A percentile compares a stretch with the other conserved stretches of the same genome.
These are phyloP conservation scores for Zancudomyces culisetae DNA, from an alignment of 371 early-diverging fungal genomes.

Conservation along the genomic window DNA sequence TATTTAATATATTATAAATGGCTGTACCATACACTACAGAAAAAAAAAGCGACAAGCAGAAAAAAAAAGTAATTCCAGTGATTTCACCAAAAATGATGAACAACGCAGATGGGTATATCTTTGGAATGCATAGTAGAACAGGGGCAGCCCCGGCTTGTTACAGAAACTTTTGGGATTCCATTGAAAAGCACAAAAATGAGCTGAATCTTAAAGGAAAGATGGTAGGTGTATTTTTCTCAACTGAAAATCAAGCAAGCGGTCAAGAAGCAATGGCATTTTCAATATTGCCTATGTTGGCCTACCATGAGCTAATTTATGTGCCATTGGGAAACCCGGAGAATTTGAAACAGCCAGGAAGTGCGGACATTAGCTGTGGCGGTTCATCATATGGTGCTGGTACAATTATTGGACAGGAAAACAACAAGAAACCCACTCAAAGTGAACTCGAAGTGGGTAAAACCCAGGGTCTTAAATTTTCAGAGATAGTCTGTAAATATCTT, in stretches of 20 bases:
- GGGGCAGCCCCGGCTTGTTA: constrained; percentile 46
- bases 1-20: not conserved
- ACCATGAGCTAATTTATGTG: constrained; percentile 48
- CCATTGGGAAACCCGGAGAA: constrained; percentile 25
- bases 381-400: constrained; percentile 30
- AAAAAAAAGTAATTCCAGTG: constrained; percentile 25
- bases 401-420: constrained; percentile 44
- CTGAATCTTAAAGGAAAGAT: constrained; percentile 26
- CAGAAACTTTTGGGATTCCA: constrained; percentile 37
- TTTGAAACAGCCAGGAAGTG: not conserved
- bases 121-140: constrained; percentile 55
- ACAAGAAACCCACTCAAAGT: constrained; percentile 34
- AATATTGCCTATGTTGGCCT: constrained; percentile 32
- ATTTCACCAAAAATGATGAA: constrained; percentile 30
- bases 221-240: constrained; percentile 43
- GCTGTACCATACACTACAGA: no score
- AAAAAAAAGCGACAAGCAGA: not conserved
- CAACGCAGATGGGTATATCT: constrained; percentile 51
- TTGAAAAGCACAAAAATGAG: constrained; percentile 17
- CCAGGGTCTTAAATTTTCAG: constrained; percentile 45
- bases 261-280: constrained; percentile 41
- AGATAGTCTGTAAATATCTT: not conserved
- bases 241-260: constrained; percentile 39
- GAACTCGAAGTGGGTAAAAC: constrained; percentile 43
- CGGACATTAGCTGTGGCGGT: constrained; percentile 11